Evolutionary conservation across 345 rosid genomes (phyloP).

Genomic region (Brassica carinata): DNA sequence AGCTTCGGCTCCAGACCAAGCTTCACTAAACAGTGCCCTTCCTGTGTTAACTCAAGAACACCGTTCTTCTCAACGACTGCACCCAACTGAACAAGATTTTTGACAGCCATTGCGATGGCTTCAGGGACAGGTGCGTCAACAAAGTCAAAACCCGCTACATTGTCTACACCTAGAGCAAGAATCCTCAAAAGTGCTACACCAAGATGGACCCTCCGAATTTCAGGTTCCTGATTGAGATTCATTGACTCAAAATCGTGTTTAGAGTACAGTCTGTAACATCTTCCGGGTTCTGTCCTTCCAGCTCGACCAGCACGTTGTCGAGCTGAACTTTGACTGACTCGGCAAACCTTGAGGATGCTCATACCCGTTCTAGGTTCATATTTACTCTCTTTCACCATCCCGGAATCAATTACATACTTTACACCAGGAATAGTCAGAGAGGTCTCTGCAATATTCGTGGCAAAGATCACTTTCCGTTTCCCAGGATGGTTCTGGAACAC

Average conservation of each 20-base stretch:
- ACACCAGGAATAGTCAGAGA: constrained; percentile 93
- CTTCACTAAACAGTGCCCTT: constrained; percentile 66
- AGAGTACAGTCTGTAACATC: constrained; percentile 79
- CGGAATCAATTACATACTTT: constrained; percentile 86
- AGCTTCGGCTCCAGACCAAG: constrained; percentile 91
- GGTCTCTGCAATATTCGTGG: constrained; percentile 97
- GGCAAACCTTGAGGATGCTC: constrained; percentile 77
- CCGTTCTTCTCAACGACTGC: constrained; percentile 54
- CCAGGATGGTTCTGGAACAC: constrained; percentile 64
- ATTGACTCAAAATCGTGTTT: constrained; percentile 54
- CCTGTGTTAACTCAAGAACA: constrained; percentile 61
- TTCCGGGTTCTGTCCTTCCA: constrained; percentile 93
- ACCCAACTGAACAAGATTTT: constrained; percentile 80
- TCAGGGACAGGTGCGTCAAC: constrained; percentile 77
- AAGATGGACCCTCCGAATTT: constrained; percentile 88
- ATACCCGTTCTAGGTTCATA: constrained; percentile 79
- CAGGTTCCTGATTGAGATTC: constrained; percentile 77
- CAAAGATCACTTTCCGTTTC: constrained; percentile 84
- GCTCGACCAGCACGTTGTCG: constrained; percentile 96
- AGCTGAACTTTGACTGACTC: constrained; percentile 83
- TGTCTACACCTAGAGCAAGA: constrained; percentile 68
- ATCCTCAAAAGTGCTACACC: constrained; percentile 88
- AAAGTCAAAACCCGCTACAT: constrained; percentile 69
- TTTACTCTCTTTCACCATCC: constrained; percentile 78
- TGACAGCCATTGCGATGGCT: constrained; percentile 70